Evolutionary conservation across 2,329 filamentous ascomycete species (phyloP), one percentile per base, ranked within the genome.

Genomic region (Biscogniauxia sp.): DNA sequence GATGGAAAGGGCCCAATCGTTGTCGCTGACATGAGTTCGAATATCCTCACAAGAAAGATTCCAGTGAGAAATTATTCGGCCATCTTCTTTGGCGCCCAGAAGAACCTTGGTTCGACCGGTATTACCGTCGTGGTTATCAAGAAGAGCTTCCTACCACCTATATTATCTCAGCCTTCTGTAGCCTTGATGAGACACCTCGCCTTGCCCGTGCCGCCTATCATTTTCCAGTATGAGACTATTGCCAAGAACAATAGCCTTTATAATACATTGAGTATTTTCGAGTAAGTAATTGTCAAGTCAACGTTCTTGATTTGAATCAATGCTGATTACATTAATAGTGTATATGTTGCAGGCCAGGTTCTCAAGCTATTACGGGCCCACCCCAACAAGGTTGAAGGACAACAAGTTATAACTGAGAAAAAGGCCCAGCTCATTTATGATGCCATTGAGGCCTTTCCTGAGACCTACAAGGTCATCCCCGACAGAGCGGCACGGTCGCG

Each of bases 221-320:
- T 97, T 52, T 79, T 98, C 54, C 86, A 91, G 66, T 98, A 94
- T 72, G 88, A 92, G 64, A 92, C 86, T 0, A 90, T 95, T 66
- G 89, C 91, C 50, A 96, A 96, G 82, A 96, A 96, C 79, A 95
- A 96, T 79, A 95, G 90, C 68, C 83, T 98, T 25, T 98, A 98
- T 80, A 98, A 98, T 78, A 98, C 94, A 0, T 80, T 98, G 11
- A 93, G 92, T 71, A 97, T 98, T 71, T 97, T 98, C 71, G 93
- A 86, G 85, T 87, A 75, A 72, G 83, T n/a, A 26, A 7, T 25
- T 15, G 11, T 51, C 25, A 15, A 11, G 13, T 9, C 13, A 6
- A 51, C 49, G 5, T 54, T 15, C 17, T 11, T 3, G 4, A 54
- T 17, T 51, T 4, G 41, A 51, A 23, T 0, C 23, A 1, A 7